phyloP scores from a whole-genome alignment of 1,139 yeast genomes.

The Blastobotrys ciferrii region DNA sequence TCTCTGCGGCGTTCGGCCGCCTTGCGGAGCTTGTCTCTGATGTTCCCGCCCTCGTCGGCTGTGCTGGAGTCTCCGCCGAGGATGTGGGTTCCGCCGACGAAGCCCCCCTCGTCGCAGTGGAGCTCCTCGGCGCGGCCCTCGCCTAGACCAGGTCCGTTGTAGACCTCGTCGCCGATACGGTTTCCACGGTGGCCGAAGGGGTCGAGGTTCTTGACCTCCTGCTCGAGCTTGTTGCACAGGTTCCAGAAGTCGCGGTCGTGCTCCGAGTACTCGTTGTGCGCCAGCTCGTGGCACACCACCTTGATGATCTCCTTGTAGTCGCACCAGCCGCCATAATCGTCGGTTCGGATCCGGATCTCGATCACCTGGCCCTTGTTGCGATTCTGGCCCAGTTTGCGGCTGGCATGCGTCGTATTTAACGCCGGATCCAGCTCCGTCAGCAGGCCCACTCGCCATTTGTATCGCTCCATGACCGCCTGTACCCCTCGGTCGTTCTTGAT shows the following conservation, averaged over 20 bases:
- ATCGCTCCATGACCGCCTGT: slow-evolving; percentile 38
- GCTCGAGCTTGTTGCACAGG: slow-evolving; percentile 36
- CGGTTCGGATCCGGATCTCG: slow-evolving; percentile 41
- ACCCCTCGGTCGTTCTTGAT: slow-evolving; percentile 39
- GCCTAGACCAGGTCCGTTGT: slow-evolving; percentile 26
- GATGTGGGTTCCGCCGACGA: slow-evolving; percentile 29
- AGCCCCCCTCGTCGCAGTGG: slow-evolving; percentile 33
- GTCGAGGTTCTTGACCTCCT: slow-evolving; percentile 37
- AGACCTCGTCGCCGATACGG: slow-evolving; percentile 26
- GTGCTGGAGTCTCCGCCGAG: slow-evolving; percentile 20
- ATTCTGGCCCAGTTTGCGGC: slow-evolving; percentile 37
- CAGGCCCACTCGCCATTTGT: slow-evolving; percentile 38
- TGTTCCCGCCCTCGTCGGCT: slow-evolving; percentile 10
- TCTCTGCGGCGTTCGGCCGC: slow-evolving; percentile 8
- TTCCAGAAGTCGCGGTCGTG: slow-evolving; percentile 41
- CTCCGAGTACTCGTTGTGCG: slow-evolving; percentile 40
- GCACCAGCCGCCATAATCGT: slow-evolving; percentile 41
- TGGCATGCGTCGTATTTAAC: slow-evolving; percentile 34
- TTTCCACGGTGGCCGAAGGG: slow-evolving; percentile 32
- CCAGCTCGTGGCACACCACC: slow-evolving; percentile 42
- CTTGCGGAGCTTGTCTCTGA: slow-evolving; percentile 5
- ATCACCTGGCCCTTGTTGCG: slow-evolving; percentile 39
- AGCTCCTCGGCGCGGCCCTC: slow-evolving; percentile 23
- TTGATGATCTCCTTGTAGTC: slow-evolving; percentile 37
- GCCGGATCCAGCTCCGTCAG: slow-evolving; percentile 43